phyloP scores from a whole-genome alignment of 202 grass and related monocot species.

The Hordeum pubiflorum region DNA sequence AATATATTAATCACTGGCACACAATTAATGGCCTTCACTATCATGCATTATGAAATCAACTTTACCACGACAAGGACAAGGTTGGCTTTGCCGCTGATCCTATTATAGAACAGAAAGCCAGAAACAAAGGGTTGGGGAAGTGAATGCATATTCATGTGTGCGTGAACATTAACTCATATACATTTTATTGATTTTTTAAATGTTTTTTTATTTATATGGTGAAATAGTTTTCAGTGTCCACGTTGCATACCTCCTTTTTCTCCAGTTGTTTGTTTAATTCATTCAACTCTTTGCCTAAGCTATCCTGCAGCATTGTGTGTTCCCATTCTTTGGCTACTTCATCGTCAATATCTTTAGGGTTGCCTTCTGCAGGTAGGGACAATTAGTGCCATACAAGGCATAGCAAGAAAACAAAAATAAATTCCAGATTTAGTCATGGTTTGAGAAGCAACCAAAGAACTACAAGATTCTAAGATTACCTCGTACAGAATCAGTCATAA shows the following conservation, averaged over 20 bases:
- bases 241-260: slow-evolving; percentile 73
- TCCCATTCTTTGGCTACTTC: slow-evolving; percentile 97
- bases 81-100: not conserved
- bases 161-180: not conserved
- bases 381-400: slow-evolving; percentile 9
- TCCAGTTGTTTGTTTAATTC: slow-evolving; percentile 90
- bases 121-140: not conserved
- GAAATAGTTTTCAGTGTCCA: slow-evolving; percentile 7
- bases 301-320: slow-evolving; percentile 92
- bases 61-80: not conserved
- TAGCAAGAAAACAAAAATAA: slow-evolving; percentile 30
- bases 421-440: slow-evolving; percentile 7
- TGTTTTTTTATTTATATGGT: not conserved
- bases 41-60: not conserved
- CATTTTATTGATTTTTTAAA: not conserved
- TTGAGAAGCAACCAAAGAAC: slow-evolving; percentile 6
- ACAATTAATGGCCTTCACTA: not conserved
- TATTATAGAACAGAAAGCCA: not conserved
- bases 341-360: slow-evolving; percentile 92
- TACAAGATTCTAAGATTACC: slow-evolving; percentile 35
- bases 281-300: slow-evolving; percentile 89
- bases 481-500: slow-evolving; percentile 65
- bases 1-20: not conserved
- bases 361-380: slow-evolving; percentile 32
- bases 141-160: slow-evolving; percentile 20